phyloP scores from a whole-genome alignment of 2,329 filamentous ascomycete species.

The Monosporascus sp. region DNA sequence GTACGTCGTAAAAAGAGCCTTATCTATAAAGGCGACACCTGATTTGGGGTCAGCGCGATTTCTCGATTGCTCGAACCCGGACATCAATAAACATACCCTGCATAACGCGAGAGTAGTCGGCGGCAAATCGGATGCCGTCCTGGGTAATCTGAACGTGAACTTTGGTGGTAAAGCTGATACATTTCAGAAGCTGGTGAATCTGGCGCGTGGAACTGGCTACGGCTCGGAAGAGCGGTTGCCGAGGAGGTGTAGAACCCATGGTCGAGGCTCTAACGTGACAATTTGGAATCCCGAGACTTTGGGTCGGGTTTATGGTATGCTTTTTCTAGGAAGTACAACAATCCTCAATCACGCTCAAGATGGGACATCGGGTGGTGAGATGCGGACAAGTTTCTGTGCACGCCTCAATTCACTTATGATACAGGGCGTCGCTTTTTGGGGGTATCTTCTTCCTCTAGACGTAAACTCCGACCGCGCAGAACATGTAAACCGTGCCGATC shows the following conservation, averaged over 20 bases:
- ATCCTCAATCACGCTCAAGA: conserved; percentile 15
- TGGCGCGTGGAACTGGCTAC: conserved; percentile 74
- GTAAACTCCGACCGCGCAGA: conserved; percentile 98
- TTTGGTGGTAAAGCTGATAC: conserved; percentile 54
- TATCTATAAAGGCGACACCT: conserved; percentile 81
- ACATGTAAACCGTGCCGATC: conserved; percentile 95
- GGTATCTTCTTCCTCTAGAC: conserved; percentile 60
- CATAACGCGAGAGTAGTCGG: conserved; percentile 84
- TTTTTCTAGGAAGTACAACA: conserved; percentile 1
- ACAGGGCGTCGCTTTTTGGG: conserved; percentile 30
- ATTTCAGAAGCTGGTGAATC: conserved; percentile 58
- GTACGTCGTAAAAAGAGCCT: conserved; percentile 82
- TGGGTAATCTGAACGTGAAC: conserved; percentile 69
- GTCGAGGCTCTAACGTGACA: conserved; percentile 15
- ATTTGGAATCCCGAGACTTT: conserved; percentile 13
- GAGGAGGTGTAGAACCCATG: conserved; percentile 17
- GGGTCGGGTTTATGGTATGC: conserved; percentile 1
- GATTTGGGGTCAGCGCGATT: conserved; percentile 10
- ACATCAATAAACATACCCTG: conserved; percentile 58
- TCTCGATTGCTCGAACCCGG: conserved; percentile 4
- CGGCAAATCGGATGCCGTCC: conserved; percentile 81
- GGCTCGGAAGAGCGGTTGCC: conserved; percentile 61
- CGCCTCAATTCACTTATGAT: conserved; percentile 35
- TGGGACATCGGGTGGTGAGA: conserved; percentile 1
- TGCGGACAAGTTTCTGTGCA: conserved; percentile 22